Conservation (phyloP, 768 basidiomycete species). For the Hygrocybe coccinea region DNA sequence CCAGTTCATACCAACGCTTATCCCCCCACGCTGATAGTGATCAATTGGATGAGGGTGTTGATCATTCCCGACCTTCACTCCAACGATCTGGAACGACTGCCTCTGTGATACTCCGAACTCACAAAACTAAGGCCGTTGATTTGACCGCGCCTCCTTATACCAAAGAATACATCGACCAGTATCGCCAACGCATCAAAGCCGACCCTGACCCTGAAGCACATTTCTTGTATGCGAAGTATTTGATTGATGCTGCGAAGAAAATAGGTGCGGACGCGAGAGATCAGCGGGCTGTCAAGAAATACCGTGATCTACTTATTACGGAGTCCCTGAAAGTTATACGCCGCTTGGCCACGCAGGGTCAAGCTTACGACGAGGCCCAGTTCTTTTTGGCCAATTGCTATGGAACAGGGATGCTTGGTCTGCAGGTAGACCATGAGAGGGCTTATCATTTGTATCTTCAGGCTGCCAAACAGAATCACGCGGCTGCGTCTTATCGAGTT, state of each 20-base stretch:
- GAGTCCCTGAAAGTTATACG: slow-evolving; percentile 93
- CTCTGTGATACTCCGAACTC: slow-evolving; percentile 52
- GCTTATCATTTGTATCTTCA: slow-evolving; percentile 97
- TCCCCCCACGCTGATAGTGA: slow-evolving; percentile 17
- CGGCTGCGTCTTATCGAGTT: slow-evolving; percentile 91
- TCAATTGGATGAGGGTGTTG: slow-evolving; percentile 31
- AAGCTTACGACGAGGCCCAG: slow-evolving; percentile 92
- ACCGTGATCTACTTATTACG: slow-evolving; percentile 77
- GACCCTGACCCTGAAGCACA: slow-evolving; percentile 99
- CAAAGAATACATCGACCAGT: slow-evolving; percentile 95
- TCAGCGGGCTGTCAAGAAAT: slow-evolving; percentile 82
- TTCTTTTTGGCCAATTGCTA: slow-evolving; percentile 98
- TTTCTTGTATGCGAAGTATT: slow-evolving; percentile 96
- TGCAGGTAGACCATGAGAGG: slow-evolving; percentile 95
- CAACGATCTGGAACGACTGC: slow-evolving; percentile 54
- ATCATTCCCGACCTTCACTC: slow-evolving; percentile 52
- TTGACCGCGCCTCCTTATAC: slow-evolving; percentile 82
- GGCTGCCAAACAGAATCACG: slow-evolving; percentile 95
- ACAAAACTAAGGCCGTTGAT: slow-evolving; percentile 78
- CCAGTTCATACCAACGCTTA: slow-evolving; percentile 7
- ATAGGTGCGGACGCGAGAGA: slow-evolving; percentile 70
- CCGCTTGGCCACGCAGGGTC: slow-evolving; percentile 85
- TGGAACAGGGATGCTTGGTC: slow-evolving; percentile 91
- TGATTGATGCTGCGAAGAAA: slow-evolving; percentile 96
- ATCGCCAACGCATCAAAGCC: slow-evolving; percentile 92